These are phyloP conservation scores for Penicillium fuscoglaucum DNA, from an alignment of 2,329 filamentous ascomycete genomes.

Conservation along the genomic window DNA sequence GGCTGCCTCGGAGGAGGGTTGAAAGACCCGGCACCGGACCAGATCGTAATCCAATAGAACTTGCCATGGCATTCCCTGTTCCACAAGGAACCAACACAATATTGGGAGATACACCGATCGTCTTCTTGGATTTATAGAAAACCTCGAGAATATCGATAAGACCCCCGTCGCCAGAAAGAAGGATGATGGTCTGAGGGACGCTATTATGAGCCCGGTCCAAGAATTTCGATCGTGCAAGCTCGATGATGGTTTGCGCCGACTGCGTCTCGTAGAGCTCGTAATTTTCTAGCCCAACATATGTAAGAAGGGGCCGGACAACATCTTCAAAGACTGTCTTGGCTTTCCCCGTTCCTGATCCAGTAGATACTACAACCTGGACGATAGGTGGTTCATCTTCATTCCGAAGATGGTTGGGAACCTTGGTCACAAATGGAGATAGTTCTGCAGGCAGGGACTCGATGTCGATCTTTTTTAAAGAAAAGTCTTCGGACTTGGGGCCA, in stretches of 20 bases:
- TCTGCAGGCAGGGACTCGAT: conserved; percentile 19
- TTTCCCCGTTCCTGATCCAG: conserved; percentile 61
- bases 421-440: conserved; percentile 17
- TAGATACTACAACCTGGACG: conserved; percentile 67
- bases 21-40: conserved; percentile 49
- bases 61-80: conserved; percentile 50
- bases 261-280: conserved; percentile 62
- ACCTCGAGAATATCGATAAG: conserved; percentile 79
- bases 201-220: conserved; percentile 52
- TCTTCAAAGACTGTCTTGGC: conserved; percentile 58
- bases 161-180: conserved; percentile 87
- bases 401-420: conserved; percentile 27
- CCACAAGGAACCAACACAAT: conserved; percentile 58
- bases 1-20: conserved; percentile 60
- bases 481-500: neutral
- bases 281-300: conserved; percentile 48
- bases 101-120: conserved; percentile 51
- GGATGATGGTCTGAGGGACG: conserved; percentile 62
- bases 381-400: conserved; percentile 10
- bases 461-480: conserved; percentile 19
- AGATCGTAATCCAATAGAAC: conserved; percentile 37
- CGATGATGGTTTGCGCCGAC: conserved; percentile 62
- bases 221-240: conserved; percentile 58
- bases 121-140: conserved; percentile 38
- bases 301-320: conserved; percentile 59